Evolutionary conservation across 2,329 filamentous ascomycete genomes (phyloP), one percentile per base, ranked within the genome.

Genomic region (Epichloe amarillans): DNA sequence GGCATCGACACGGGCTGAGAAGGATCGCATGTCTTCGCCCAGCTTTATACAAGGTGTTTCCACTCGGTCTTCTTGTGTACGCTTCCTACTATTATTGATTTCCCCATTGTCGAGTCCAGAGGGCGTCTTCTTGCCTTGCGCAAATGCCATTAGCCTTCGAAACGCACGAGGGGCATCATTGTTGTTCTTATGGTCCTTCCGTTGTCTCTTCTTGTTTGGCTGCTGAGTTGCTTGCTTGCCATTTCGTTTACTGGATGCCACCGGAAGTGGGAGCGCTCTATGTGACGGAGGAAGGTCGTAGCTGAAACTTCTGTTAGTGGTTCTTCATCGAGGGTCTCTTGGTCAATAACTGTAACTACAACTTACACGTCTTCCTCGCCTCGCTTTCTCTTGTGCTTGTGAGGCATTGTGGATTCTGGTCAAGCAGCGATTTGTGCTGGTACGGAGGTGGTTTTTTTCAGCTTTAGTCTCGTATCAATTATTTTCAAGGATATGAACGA

Each of bases 151-250:
- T 55, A 97, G 70, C 12, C 89, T 82, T 54, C 80, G 80, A 67
- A 98, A 98, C 1, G 86, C 88, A 57, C 88, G 85, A 0, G 93
- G 93, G 1, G 86, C 90, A 68, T 97, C 93, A 64, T 95, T 83
- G 39, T 77, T 72, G 33, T 64, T 66, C 47, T 53, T 68, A 64
- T 68, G 74, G 11, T 69, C 70, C 58, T 75, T 75, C 47, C 61
- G 54, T 52, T 63, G 55, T 63, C 66, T 73, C 60, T 70, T 79
- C 60, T 57, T 65, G 63, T 55, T 60, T 56, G 51, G 67, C 72
- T 75, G 60, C 68, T 69, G 50, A 4, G 21, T 14, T n/a, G 39
- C 38, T 51, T 45, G 54, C 40, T 58, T 64, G 50, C 62, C 60
- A 53, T 64, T 57, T 49, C 53, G 53, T 41, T 45, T 55, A 56